Percentiles rank a stretch among this genome's conserved stretches.
Evolutionary conservation across 352 stramenopile genomes (phyloP).

Genomic region (Pythium phragmiticola): DNA sequence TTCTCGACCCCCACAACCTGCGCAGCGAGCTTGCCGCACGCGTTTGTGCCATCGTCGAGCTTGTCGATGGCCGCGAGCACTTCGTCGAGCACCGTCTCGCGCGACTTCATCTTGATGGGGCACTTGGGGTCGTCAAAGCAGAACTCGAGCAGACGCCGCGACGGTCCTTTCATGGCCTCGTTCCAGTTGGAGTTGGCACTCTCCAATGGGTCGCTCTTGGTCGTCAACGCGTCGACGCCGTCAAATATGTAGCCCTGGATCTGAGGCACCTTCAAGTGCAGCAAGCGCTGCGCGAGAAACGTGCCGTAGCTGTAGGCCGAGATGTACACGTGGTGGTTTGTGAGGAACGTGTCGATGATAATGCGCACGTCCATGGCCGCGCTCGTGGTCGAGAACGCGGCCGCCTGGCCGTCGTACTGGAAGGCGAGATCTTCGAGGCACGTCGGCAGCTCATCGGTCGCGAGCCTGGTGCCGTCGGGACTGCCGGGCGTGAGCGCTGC

Average conservation of each 20-base stretch:
- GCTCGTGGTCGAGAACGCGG: conserved; percentile 22
- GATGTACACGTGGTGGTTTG: conserved; percentile 21
- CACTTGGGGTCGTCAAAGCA: conserved; percentile 21
- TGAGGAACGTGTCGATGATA: conserved; percentile 25
- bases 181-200: conserved; percentile 24
- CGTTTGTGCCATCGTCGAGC: conserved; percentile 23
- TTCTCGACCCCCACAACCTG: background rate
- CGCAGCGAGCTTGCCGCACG: conserved; percentile 15
- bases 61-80: conserved; percentile 5
- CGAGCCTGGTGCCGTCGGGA: conserved; percentile 13
- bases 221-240: conserved; percentile 20
- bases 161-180: conserved; percentile 3
- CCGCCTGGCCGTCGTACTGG: conserved; percentile 25
- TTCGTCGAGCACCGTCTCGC: conserved; percentile 20
- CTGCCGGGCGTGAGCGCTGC: conserved; percentile 25
- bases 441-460: conserved; percentile 17
- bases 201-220: conserved; percentile 8
- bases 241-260: conserved; percentile 35
- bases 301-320: conserved; percentile 34
- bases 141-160: conserved; percentile 18
- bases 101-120: conserved; percentile 14
- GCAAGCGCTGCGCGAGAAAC: conserved; percentile 26
- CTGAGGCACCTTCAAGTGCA: conserved; percentile 27
- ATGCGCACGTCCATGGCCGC: conserved; percentile 24
- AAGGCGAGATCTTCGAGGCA: conserved; percentile 30